Conservation (phyloP, 2,329 filamentous ascomycete genomes). For the Alternaria dauci region DNA sequence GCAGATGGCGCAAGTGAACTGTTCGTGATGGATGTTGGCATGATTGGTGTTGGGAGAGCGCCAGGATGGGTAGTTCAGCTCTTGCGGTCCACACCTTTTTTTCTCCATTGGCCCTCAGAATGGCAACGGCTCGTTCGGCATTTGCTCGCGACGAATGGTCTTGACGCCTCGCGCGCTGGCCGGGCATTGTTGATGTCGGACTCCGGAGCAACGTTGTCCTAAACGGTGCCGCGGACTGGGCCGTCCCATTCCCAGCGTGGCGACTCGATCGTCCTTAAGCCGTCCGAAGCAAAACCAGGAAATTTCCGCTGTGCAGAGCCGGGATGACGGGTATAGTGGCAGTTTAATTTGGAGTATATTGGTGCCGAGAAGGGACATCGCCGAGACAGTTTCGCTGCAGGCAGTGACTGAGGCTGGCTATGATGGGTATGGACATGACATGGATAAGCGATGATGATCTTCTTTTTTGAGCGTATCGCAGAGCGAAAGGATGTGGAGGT, state of each 20-base stretch:
- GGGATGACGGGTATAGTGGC: background rate
- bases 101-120: background rate
- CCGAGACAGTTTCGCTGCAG: constrained; percentile 2
- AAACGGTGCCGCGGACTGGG: constrained; percentile 1
- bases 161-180: background rate
- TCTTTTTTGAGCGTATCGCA: background rate
- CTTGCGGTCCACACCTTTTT: background rate
- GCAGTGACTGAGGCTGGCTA: constrained; percentile 2
- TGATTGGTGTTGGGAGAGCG: background rate
- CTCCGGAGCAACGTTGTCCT: background rate
- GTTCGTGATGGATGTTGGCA: background rate
- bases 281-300: background rate
- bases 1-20: background rate
- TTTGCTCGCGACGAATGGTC: background rate
- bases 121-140: background rate
- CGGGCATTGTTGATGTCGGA: background rate
- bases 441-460: constrained; percentile 3
- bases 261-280: background rate
- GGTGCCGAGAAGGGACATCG: background rate
- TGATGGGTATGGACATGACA: background rate
- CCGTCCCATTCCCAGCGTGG: constrained; percentile 1
- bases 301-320: background rate
- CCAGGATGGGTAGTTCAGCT: background rate
- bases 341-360: background rate
- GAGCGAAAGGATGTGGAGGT: background rate